Base-by-base conservation (phyloP, 805 yeast genomes). In the Ogataea parapolymorpha region DNA sequence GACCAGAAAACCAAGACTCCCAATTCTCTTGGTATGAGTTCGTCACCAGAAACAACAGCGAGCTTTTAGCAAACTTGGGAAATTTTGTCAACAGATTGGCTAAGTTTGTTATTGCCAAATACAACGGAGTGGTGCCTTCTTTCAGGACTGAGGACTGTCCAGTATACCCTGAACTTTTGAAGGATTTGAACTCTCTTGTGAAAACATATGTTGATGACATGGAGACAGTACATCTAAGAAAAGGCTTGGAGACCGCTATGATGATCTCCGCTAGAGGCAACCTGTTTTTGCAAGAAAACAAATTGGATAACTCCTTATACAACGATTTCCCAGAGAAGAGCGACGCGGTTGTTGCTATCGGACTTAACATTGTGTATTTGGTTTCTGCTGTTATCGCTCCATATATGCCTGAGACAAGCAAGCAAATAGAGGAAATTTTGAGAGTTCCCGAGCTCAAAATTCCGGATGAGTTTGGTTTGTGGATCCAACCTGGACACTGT, bases 21-120 rank as follows among this genome's bases (percentile, higher is more conserved):
- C 96, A 91, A 62, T 93, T 93, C 68, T 89, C 98, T 4, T 93
- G 99, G 99, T 77, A 76, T 42, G 98, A 93, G 62, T 91, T 91
- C 67, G 97, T 88, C 51, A 75, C 95, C 35, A 85, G 89, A 66
- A 93, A 93, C 66, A 93, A 93, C 71, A 78, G 85, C 50, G 99
- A 93, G 69, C 72, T 93, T 59, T 74, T 93, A 65, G 96, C 98
- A 38, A 93, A 93, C 68, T 73, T 93, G 62, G 99, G 99, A 66
- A 93, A 93, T 71, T 88, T 89, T 58, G 97, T 89, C 44, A 93
- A 93, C 72, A 83, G 99, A 68, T 71, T 91, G 56, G 80, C 88
- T 49, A 93, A 93, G 65, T 93, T 89, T 61, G 88, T 82, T 38
- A 80, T 75, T 61, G 90, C 96, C 41, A 93, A 89, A 63, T 93